These are phyloP conservation scores for Mercurialis annua DNA, from an alignment of 345 rosid genomes.

Conservation along the genomic window DNA sequence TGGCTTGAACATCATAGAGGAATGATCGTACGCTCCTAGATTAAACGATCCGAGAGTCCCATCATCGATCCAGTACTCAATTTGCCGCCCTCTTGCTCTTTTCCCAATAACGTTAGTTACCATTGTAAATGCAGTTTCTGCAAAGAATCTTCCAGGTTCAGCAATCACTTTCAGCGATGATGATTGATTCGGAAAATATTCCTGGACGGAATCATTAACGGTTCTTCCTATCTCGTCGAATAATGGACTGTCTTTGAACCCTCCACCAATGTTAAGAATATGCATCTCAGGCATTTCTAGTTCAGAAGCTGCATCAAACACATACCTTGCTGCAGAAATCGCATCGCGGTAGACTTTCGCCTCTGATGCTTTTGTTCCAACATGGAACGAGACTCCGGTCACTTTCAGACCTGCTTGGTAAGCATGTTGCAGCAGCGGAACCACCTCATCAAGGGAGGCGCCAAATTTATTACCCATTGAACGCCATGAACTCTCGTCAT, in stretches of 20 bases:
- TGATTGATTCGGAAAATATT: slow-evolving; percentile 15
- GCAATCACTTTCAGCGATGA: slow-evolving; percentile 18
- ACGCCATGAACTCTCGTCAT: slow-evolving; percentile 16
- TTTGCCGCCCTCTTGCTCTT: slow-evolving; percentile 25
- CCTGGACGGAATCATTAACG: slow-evolving; percentile 22
- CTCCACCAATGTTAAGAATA: slow-evolving; percentile 31
- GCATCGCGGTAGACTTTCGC: slow-evolving; percentile 21
- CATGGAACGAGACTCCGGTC: slow-evolving; percentile 30
- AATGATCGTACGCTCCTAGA: slow-evolving; percentile 11
- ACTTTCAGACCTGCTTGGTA: slow-evolving; percentile 14
- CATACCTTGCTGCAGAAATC: slow-evolving; percentile 24
- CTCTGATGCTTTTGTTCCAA: slow-evolving; percentile 23
- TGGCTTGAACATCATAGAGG: slow-evolving; percentile 23
- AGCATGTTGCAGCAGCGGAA: slow-evolving; percentile 27
- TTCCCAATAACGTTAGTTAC: slow-evolving; percentile 33
- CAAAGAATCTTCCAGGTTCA: slow-evolving; percentile 36
- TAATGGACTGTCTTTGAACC: slow-evolving; percentile 24
- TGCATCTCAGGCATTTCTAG: slow-evolving; percentile 27
- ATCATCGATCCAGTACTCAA: slow-evolving; percentile 41
- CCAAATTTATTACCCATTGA: slow-evolving; percentile 26
- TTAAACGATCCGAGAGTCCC: slow-evolving; percentile 34
- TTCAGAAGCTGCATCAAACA: slow-evolving; percentile 21
- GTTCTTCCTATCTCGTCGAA: slow-evolving; percentile 23
- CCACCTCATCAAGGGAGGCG: slow-evolving; percentile 26
- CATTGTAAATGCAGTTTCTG: slow-evolving; percentile 28